Evolutionary conservation across 768 basidiomycete species (phyloP).

Genomic region (Serendipita sp.): DNA sequence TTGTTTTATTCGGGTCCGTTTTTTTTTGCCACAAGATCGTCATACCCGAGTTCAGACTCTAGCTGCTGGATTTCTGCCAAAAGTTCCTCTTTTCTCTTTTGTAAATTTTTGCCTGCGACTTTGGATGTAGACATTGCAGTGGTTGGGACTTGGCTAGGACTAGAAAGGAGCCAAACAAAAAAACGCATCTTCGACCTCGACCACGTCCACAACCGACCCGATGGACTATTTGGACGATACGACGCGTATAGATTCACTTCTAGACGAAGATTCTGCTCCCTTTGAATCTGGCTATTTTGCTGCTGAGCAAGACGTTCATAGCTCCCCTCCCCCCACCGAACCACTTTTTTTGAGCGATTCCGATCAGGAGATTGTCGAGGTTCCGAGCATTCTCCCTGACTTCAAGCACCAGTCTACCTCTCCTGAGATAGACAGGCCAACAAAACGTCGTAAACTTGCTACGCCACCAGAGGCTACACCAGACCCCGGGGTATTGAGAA

Average conservation of each 20-base stretch:
- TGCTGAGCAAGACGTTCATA: background rate
- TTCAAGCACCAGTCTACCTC: background rate
- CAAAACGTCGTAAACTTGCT: background rate
- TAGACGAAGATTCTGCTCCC: background rate
- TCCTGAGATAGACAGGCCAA: background rate
- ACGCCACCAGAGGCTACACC: background rate
- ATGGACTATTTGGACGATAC: constrained; percentile 13
- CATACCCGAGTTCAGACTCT: constrained; percentile 34
- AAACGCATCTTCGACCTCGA: constrained; percentile 2
- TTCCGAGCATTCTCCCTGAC: background rate
- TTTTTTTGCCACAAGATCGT: background rate
- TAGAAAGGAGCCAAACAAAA: background rate
- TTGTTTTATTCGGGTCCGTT: background rate
- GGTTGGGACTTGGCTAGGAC: background rate
- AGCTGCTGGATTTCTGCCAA: constrained; percentile 34
- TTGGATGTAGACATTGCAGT: background rate
- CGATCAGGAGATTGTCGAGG: background rate
- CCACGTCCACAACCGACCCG: constrained; percentile 6
- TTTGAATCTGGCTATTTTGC: background rate
- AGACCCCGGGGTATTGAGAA: no score
- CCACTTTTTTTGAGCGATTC: background rate
- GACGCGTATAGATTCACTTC: background rate
- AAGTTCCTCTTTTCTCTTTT: constrained; percentile 16
- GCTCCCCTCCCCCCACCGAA: background rate
- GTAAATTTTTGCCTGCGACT: background rate